Base-by-base conservation (phyloP, 192 early-diverging fungal genomes). In the Polychytrium aggregatum region DNA sequence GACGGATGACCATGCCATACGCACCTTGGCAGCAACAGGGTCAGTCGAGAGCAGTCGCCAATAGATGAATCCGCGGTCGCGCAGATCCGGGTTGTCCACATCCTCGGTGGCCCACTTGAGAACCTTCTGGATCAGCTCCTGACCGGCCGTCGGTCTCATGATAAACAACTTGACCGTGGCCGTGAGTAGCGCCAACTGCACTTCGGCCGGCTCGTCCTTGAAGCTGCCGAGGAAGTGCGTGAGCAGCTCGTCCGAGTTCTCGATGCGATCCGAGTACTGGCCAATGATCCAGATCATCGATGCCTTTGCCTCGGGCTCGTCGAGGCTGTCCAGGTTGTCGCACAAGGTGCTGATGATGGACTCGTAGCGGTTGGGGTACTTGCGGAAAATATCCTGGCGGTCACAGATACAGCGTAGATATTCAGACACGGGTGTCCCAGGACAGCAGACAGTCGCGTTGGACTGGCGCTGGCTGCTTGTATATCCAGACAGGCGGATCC, bases 261-360 rank as follows among this genome's bases (percentile, higher is more conserved):
- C 93, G 54, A 98, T 98, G 27, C 92, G 69, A 57, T 94, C 92
- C 6, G 93, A 84, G 60, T 98, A 97, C 67, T 98, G 90, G 1
- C 96, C 96, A 60, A 98, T 85, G 46, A 98, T 96, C 96, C 96
- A 98, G 44, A 98, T 90, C 84, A 97, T 86, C n/a, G 90, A 86
- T 2, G 90, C 85, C 60, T 92, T 94, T 26, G 96, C 93, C 60
- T 98, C 96, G 17, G 96, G 85, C 56, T 95, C 91, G 68, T 98
- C 96, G 33, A 98, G 65, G 50, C 81, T 84, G 57, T 96, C 96
- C 44, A 98, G 65, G 65, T 94, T 93, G 62, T 97, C 87, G 62
- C 93, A 97, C 33, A 98, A 68, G 2, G 84, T 79, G 22, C 77
- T 78, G 55, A 98, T 94, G 37, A 96, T 88, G 30, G 79, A 68